phyloP scores from a whole-genome alignment of 352 stramenopile species.

The Pythium sp. region DNA sequence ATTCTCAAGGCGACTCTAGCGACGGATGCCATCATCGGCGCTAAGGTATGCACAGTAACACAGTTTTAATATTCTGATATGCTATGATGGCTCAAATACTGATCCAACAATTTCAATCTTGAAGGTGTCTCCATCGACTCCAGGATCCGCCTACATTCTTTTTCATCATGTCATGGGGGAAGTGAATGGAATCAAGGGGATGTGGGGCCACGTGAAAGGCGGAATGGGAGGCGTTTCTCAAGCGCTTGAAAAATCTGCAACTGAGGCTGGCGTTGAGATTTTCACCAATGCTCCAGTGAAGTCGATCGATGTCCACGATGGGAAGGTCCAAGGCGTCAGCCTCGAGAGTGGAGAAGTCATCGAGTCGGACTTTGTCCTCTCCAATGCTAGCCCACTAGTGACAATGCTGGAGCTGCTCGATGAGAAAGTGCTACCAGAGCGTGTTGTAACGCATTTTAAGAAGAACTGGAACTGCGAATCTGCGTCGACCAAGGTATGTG shows the following conservation, averaged over 20 bases:
- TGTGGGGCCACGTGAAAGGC: conserved; percentile 89
- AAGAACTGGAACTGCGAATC: conserved; percentile 82
- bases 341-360: conserved; percentile 53
- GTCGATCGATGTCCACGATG: conserved; percentile 52
- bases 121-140: conserved; percentile 75
- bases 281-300: conserved; percentile 61
- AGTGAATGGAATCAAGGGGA: conserved; percentile 83
- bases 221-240: conserved; percentile 86
- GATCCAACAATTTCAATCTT: not conserved
- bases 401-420: conserved; percentile 86
- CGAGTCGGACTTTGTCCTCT: conserved; percentile 64
- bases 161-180: conserved; percentile 93
- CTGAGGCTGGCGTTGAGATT: conserved; percentile 67
- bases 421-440: conserved; percentile 42
- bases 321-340: conserved; percentile 56
- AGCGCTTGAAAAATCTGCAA: conserved; percentile 59
- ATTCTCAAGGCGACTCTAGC: conserved; percentile 89
- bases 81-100: not conserved
- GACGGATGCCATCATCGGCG: conserved; percentile 91
- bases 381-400: conserved; percentile 71
- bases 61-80: not conserved
- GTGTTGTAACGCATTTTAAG: conserved; percentile 67
- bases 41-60: conserved; percentile 42
- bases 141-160: conserved; percentile 88
- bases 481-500: conserved; percentile 66